A percentile compares a stretch with the other conserved stretches of the same genome.
These are phyloP conservation scores for Maudiozyma turicensis DNA, from an alignment of 805 yeast species.

Conservation along the genomic window DNA sequence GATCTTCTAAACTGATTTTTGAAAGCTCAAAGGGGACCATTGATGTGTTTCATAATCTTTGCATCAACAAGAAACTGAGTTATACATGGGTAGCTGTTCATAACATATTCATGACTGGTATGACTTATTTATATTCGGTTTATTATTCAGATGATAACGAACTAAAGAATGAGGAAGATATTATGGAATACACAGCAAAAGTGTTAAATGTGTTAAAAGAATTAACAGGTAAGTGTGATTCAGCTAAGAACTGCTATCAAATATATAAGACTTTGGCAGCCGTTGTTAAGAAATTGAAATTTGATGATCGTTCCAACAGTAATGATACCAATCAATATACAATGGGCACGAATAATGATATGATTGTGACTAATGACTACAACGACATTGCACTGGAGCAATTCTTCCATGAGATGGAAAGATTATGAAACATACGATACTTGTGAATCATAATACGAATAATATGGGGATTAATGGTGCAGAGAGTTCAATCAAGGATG, in stretches of 20 bases:
- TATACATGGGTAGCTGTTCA: constrained; percentile 93
- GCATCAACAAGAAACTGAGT: constrained; percentile 50
- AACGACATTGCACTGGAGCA: constrained; percentile 28
- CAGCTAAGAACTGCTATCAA: constrained; percentile 62
- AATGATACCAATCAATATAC: background rate
- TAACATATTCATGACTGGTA: constrained; percentile 80
- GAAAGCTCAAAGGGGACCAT: constrained; percentile 62
- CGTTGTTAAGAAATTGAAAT: constrained; percentile 56
- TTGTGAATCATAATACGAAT: background rate
- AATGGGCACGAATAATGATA: background rate
- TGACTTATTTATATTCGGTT: constrained; percentile 69
- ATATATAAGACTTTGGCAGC: constrained; percentile 63
- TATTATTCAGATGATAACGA: constrained; percentile 55
- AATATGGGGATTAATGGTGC: background rate
- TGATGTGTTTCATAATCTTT: constrained; percentile 48
- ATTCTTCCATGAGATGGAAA: constrained; percentile 42
- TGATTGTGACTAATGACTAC: background rate
- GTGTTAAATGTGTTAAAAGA: constrained; percentile 52
- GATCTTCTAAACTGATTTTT: constrained; percentile 47
- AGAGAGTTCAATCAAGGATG: background rate
- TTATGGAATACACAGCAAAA: constrained; percentile 39
- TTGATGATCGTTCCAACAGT: constrained; percentile 7
- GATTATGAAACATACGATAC: constrained; percentile 7
- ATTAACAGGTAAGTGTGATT: constrained; percentile 62
- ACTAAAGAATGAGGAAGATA: constrained; percentile 36